These are phyloP conservation scores for Mrakia gelida DNA, from an alignment of 768 basidiomycete species.

Conservation along the genomic window DNA sequence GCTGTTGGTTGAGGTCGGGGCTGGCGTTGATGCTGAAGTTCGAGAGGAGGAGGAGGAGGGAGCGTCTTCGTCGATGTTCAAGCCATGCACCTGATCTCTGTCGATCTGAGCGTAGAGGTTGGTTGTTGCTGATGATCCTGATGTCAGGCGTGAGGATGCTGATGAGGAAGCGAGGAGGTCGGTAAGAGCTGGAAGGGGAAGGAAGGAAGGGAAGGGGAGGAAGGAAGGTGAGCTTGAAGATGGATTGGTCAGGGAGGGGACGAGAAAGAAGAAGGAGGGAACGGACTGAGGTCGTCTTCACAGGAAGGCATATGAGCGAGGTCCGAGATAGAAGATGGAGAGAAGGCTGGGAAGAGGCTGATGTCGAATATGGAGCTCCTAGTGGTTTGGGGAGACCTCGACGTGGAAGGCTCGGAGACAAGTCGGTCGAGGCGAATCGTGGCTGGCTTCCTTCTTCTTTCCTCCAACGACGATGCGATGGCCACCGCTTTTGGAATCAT, in stretches of 20 bases:
- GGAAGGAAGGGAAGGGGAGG: neutral
- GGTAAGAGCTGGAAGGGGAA: conserved; percentile 23
- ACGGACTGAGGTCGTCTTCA: conserved; percentile 30
- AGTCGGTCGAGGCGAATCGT: neutral
- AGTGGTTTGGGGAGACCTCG: neutral
- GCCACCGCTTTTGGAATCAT: neutral
- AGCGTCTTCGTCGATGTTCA: conserved; percentile 26
- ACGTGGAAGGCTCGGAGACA: neutral
- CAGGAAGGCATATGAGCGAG: conserved; percentile 12
- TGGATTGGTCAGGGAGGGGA: neutral
- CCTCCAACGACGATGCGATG: neutral
- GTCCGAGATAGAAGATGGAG: too few relatives aligned
- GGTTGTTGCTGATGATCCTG: conserved; percentile 23
- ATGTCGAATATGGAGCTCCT: too few relatives aligned
- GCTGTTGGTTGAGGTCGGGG: neutral
- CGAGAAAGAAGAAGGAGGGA: too few relatives aligned
- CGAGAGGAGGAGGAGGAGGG: neutral
- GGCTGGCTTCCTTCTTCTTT: neutral
- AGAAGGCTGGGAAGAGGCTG: neutral
- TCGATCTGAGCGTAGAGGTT: conserved; percentile 32
- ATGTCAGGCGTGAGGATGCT: conserved; percentile 13
- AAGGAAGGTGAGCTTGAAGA: neutral
- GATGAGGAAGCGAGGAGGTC: conserved; percentile 24
- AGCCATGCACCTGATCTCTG: conserved; percentile 25
- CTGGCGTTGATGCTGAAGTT: neutral